Conservation (phyloP, 306 rosid genomes). For the Sicyos edulis region DNA sequence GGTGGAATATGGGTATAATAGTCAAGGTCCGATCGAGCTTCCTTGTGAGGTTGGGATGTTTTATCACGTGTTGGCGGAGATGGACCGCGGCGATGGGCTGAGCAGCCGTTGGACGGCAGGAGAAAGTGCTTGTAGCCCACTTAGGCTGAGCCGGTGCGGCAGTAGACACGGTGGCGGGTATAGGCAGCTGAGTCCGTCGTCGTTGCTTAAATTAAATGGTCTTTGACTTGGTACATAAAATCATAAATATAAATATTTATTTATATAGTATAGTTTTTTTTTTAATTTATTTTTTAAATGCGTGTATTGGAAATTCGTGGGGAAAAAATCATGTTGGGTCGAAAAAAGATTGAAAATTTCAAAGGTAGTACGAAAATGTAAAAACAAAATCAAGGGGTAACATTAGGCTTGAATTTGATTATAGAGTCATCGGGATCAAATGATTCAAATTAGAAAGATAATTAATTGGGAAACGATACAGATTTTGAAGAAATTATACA, state of each 20-base stretch:
- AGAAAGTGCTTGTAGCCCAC: constrained; percentile 19
- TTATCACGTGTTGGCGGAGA: constrained; percentile 41
- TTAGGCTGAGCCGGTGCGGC: constrained; percentile 6
- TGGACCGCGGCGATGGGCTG: constrained; percentile 26
- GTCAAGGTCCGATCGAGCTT: constrained; percentile 61
- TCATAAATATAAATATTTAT: constrained; percentile 2
- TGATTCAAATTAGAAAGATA: too few relatives aligned
- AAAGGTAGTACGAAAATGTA: too few relatives aligned
- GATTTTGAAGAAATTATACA: too few relatives aligned
- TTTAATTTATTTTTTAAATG: background rate
- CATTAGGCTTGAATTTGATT: too few relatives aligned
- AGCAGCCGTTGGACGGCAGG: background rate
- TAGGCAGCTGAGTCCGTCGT: constrained; percentile 13
- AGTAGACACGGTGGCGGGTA: constrained; percentile 7
- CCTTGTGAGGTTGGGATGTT: constrained; percentile 64
- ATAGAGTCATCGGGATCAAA: too few relatives aligned
- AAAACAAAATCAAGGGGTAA: too few relatives aligned
- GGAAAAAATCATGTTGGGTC: too few relatives aligned
- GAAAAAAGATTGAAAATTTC: too few relatives aligned
- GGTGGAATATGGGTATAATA: constrained; percentile 45
- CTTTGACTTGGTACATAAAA: background rate
- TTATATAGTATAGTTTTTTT: background rate
- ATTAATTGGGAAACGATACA: too few relatives aligned
- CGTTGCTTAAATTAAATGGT: constrained; percentile 14
- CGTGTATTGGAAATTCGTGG: background rate